Conservation (phyloP, 805 yeast genomes). For the Zygosaccharomyces bisporus region DNA sequence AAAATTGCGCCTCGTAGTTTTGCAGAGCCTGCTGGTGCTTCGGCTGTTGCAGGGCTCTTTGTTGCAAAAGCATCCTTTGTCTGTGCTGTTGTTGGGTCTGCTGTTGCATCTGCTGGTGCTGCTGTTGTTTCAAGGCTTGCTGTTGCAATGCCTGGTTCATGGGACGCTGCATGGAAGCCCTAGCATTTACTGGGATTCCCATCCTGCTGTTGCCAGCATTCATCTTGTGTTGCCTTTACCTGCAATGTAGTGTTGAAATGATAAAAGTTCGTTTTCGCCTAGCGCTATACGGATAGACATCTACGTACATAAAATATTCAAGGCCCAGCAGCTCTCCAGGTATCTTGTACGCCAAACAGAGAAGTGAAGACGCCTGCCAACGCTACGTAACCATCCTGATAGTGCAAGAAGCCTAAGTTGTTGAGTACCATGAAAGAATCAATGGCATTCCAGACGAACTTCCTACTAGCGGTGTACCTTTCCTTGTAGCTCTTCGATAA, state of each 20-base stretch:
- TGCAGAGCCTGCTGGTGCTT: conserved; percentile 42
- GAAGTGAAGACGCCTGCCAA: conserved; percentile 83
- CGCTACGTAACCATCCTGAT: conserved; percentile 78
- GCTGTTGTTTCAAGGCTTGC: conserved; percentile 20
- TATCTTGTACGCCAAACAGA: conserved; percentile 66
- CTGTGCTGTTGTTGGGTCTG: conserved; percentile 26
- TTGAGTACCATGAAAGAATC: conserved; percentile 75
- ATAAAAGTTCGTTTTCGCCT: not conserved
- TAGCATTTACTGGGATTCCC: conserved; percentile 25
- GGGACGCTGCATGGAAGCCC: conserved; percentile 12
- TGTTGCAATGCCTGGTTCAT: conserved; percentile 8
- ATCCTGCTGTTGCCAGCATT: conserved; percentile 8
- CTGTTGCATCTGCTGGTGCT: conserved; percentile 25
- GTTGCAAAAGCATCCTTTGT: conserved; percentile 36
- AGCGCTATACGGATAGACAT: not conserved
- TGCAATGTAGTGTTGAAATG: not conserved
- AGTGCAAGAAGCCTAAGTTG: conserved; percentile 53
- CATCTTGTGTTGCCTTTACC: not conserved
- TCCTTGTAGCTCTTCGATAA: conserved; percentile 42
- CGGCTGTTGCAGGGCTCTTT: conserved; percentile 26
- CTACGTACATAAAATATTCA: not conserved
- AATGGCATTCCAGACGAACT: conserved; percentile 69
- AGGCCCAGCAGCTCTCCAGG: conserved; percentile 52
- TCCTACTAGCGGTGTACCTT: conserved; percentile 50
- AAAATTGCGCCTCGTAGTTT: conserved; percentile 42